Evolutionary conservation across 2,329 filamentous ascomycete genomes (phyloP), one percentile per base, ranked within the genome.

Genomic region (Ascomycota sp.): DNA sequence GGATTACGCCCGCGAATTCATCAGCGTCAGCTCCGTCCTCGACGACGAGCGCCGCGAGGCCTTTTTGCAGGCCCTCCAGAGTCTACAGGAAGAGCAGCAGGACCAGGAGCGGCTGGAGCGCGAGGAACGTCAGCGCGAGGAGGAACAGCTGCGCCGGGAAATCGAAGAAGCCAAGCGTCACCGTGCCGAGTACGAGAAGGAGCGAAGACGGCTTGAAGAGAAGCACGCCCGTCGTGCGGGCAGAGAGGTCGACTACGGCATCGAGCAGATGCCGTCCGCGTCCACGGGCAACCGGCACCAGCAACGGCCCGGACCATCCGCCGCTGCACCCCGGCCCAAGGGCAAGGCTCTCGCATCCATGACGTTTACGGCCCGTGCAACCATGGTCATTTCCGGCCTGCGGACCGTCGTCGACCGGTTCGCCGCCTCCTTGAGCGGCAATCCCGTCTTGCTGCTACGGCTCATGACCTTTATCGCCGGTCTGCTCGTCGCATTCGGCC

Each of bases 1-100:
- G 89, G 81, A 93, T 34, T 94, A 94, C 43, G 82, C 89, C 4
- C 69, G 72, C 35, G 80, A 92, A 41, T 95, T 95, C 50, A 91
- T 95, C 44, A 71, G 65, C 43, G 70, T 82, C 44, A 89, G 75
- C 48, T 74, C 86, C 28, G 71, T 93, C 19, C 64, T 98, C 1
- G 86, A 95, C 48, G 86, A 94, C 30, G 89, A 95, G 55, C 70
- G 81, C 27, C 73, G 81, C 37, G 82, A 95, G 42, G 75, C 80
- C 1, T 94, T 95, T 48, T 56, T 92, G 11, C 76, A 86, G 41
- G 86, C 85, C 4, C 61, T 95, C 11, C 72, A 91, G 46, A 75
- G 71, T 31, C 59, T 95, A 20, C 76, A 78, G 41, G 83, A 93
- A 39, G 85, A 93, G 45, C 80, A 79, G 44, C 65, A 75, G 32